Base-by-base conservation (phyloP, 345 rosid species). In the Melaleuca alternifolia region DNA sequence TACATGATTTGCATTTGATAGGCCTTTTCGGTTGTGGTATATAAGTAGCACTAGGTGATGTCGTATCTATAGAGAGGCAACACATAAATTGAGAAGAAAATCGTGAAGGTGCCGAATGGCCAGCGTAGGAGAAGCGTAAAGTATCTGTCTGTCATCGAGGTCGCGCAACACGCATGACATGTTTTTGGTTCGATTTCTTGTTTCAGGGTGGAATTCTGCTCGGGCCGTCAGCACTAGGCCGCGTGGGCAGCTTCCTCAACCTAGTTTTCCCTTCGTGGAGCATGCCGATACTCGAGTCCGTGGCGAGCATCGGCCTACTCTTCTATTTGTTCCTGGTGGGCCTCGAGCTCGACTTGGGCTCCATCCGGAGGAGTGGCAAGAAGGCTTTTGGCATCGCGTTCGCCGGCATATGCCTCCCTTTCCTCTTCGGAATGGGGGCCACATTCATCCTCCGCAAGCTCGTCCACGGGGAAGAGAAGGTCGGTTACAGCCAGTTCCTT, bases 301-400 rank as follows among this genome's bases (percentile, higher is more conserved):
- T 89, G 9, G 94, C 94, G 14, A 91, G 91, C 87, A 89, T 94
- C 51, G 95, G 96, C 65, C 95, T 94, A 86, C 85, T 93, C 88
- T 94, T 91, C 87, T 93, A 91, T 89, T 90, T 94, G 85, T 94
- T 93, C 87, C 91, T 94, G 1, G 95, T 94, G 10, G 96, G 96
- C 46, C 94, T 94, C 50, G 96, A 94, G 86, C 94, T 93, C 37
- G 95, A 93, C 88, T 84, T 93, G 79, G 53, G 83, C 86, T 84
- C 90, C 7, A 91, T 94, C 41, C 86, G 90, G 71, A 85, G 84
- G 82, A 92, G 89, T 6, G 91, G 93, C 51, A 91, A 61, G 87
- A 90, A 91, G 23, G 91, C 95, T 83, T 77, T 92, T 3, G 79
- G 85, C 83, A 93, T 94, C 86, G 95, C 95, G 14, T 0, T 93